Evolutionary conservation across 2,329 filamentous ascomycete genomes (phyloP).

Genomic region (Fusarium nurragi): DNA sequence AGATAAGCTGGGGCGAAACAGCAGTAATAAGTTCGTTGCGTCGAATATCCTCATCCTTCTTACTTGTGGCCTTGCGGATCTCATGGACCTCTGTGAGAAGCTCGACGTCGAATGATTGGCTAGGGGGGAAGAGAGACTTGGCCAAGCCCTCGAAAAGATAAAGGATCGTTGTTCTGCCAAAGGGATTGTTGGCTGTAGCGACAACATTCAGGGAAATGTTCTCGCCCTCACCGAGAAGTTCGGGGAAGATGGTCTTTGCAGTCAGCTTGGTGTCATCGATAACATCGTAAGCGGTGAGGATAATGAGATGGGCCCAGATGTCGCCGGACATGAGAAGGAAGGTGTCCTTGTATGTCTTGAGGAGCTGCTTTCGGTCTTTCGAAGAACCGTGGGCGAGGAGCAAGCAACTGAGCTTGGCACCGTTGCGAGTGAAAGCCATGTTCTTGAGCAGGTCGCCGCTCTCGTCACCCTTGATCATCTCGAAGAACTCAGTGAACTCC

Average conservation of each 20-base stretch:
- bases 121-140: conserved; percentile 67
- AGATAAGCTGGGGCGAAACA: conserved; percentile 78
- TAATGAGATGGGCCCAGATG: conserved; percentile 77
- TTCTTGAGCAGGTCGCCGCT: conserved; percentile 92
- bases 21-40: conserved; percentile 79
- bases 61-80: conserved; percentile 85
- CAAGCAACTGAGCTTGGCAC: conserved; percentile 82
- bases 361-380: conserved; percentile 90
- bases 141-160: conserved; percentile 81
- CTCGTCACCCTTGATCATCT: conserved; percentile 91
- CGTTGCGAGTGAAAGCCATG: conserved; percentile 92
- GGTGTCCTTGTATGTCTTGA: conserved; percentile 90
- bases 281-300: conserved; percentile 88
- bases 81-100: conserved; percentile 80
- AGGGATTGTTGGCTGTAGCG: conserved; percentile 70
- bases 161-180: conserved; percentile 73
- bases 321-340: conserved; percentile 87
- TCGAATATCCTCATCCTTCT: conserved; percentile 84
- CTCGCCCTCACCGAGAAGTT: conserved; percentile 79
- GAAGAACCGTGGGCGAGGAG: conserved; percentile 85
- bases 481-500: conserved; percentile 87
- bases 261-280: conserved; percentile 94
- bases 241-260: conserved; percentile 85
- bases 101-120: conserved; percentile 72
- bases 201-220: conserved; percentile 71